Percentiles rank a stretch among this genome's conserved stretches.
Evolutionary conservation across 176 grass and related monocot species (phyloP).

Genomic region (Carex littledalei): DNA sequence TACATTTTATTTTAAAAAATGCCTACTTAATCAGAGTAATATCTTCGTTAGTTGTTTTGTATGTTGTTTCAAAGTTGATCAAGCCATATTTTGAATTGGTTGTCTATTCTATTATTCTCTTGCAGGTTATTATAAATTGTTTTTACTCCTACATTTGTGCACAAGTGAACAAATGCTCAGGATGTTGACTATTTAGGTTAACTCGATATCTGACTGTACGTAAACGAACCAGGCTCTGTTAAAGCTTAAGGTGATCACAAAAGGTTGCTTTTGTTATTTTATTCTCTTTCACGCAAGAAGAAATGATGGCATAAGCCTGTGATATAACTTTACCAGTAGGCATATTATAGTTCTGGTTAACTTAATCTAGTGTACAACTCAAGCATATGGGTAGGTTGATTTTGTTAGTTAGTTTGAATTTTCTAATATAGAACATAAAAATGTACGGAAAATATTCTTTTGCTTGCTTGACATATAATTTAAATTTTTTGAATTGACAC

Average conservation of each 20-base stretch:
- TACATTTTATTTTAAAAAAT: background rate
- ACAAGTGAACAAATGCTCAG: background rate
- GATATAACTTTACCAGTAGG: background rate
- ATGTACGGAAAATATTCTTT: background rate
- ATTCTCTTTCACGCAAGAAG: background rate
- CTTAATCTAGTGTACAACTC: background rate
- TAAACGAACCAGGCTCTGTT: background rate
- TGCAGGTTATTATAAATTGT: conserved; percentile 18
- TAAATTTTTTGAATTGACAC: conserved; percentile 16
- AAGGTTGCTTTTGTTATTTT: background rate
- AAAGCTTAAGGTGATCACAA: background rate
- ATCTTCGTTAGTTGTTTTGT: background rate
- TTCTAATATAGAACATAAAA: background rate
- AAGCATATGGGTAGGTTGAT: background rate
- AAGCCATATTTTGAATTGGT: background rate
- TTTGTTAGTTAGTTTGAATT: background rate
- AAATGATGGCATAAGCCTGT: background rate
- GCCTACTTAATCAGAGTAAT: background rate
- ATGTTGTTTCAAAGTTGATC: background rate
- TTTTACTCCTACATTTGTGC: conserved; percentile 6
- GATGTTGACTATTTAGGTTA: conserved; percentile 13
- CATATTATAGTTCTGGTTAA: background rate
- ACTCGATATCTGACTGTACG: conserved; percentile 9
- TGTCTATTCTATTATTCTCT: conserved; percentile 1
- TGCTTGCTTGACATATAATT: background rate